Evolutionary conservation across 2,329 filamentous ascomycete genomes (phyloP).

Genomic region (Calonectria leucothoes): DNA sequence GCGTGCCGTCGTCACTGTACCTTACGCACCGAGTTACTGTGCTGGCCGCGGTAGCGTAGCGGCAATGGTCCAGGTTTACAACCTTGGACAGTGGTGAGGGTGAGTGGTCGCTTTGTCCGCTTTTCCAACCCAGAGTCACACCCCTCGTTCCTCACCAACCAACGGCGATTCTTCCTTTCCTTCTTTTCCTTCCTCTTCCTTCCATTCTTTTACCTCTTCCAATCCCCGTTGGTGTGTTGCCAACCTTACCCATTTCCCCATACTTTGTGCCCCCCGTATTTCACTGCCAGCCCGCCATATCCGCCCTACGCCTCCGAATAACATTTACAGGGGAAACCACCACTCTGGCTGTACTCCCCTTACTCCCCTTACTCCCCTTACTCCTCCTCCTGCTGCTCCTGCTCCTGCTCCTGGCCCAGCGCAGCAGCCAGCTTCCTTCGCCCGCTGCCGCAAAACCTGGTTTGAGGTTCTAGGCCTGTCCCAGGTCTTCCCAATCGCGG

Average conservation of each 20-base stretch:
- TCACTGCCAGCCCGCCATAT: background rate
- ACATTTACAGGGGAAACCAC: background rate
- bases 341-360: background rate
- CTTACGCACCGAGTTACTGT: slow-evolving; percentile 4
- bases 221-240: slow-evolving; percentile 14
- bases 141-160: background rate
- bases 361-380: background rate
- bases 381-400: background rate
- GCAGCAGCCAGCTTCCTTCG: background rate
- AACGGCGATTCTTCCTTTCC: slow-evolving; percentile 21
- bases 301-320: slow-evolving; percentile 1
- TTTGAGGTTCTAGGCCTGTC: background rate
- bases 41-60: background rate
- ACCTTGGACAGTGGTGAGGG: background rate
- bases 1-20: slow-evolving; percentile 1
- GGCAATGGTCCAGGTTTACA: background rate
- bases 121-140: background rate
- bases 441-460: background rate
- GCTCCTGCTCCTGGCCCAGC: background rate
- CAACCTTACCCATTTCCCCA: slow-evolving; percentile 7
- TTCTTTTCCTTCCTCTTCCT: slow-evolving; percentile 21
- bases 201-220: slow-evolving; percentile 25
- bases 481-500: background rate
- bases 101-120: slow-evolving; percentile 8
- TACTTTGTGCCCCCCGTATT: background rate